These are phyloP conservation scores for Trichoderma sp. DNA, from an alignment of 2,329 filamentous ascomycete species.

Conservation along the genomic window DNA sequence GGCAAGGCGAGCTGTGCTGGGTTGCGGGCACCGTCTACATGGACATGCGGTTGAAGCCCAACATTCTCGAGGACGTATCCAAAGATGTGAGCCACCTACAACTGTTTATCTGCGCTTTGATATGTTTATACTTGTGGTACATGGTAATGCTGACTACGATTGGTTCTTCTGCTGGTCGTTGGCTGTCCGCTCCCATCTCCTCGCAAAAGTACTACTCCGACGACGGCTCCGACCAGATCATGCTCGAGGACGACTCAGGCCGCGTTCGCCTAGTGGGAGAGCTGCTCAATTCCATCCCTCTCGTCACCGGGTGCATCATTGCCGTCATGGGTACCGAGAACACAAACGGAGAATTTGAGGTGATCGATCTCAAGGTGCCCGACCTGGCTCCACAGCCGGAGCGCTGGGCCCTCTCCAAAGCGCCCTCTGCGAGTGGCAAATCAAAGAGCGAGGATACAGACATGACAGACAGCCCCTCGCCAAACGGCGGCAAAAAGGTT, in stretches of 20 bases:
- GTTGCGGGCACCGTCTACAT: slow-evolving; percentile 94
- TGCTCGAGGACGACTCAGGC: slow-evolving; percentile 95
- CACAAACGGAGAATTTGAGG: slow-evolving; percentile 85
- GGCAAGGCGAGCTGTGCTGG: slow-evolving; percentile 95
- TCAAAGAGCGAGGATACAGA: slow-evolving; percentile 49
- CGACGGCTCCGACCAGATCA: slow-evolving; percentile 65
- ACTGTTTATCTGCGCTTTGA: background rate
- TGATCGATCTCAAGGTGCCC: slow-evolving; percentile 85
- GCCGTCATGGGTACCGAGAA: slow-evolving; percentile 97
- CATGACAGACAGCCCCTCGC: slow-evolving; percentile 47
- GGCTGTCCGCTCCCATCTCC: slow-evolving; percentile 79
- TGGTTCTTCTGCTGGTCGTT: slow-evolving; percentile 52
- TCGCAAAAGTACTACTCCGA: slow-evolving; percentile 73
- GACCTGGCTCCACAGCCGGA: slow-evolving; percentile 80
- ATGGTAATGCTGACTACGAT: background rate
- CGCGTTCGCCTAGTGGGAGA: slow-evolving; percentile 77
- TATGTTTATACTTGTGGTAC: background rate
- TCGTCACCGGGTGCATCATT: slow-evolving; percentile 92
- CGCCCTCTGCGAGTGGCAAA: slow-evolving; percentile 33
- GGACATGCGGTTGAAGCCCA: slow-evolving; percentile 95
- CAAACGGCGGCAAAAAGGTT: slow-evolving; percentile 54
- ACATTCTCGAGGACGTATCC: slow-evolving; percentile 90
- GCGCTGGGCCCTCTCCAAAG: slow-evolving; percentile 71
- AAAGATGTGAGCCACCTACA: slow-evolving; percentile 67
- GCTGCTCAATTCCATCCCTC: slow-evolving; percentile 64